Conservation (phyloP, 306 rosid genomes). For the Sesbania bispinosa region DNA sequence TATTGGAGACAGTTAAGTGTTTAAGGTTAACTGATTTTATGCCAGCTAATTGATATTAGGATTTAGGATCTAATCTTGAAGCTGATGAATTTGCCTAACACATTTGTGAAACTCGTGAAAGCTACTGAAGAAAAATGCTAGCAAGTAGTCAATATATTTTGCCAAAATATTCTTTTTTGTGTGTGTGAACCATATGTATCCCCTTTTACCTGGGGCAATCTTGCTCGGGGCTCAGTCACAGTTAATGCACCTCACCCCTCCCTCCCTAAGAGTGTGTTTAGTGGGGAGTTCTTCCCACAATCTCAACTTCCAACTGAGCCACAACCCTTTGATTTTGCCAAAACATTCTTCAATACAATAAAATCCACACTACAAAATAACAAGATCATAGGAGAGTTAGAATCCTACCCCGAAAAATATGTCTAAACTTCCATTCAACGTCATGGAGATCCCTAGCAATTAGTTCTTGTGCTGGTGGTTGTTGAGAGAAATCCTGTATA, state of each 20-base stretch:
- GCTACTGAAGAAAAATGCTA: not conserved
- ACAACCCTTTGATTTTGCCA: no score
- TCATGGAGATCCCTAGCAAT: constrained; percentile 95
- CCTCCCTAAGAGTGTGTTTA: no score
- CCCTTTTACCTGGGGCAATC: no score
- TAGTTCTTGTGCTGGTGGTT: constrained; percentile 91
- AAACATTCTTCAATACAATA: not conserved
- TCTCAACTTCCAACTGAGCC: no score
- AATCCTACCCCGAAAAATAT: constrained; percentile 74
- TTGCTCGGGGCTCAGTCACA: no score
- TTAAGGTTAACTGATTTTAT: not conserved
- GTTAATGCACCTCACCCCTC: no score
- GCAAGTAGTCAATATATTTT: constrained; percentile 1
- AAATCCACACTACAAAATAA: not conserved
- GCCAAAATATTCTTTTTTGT: no score
- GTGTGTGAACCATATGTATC: no score
- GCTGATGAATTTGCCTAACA: constrained; percentile 5
- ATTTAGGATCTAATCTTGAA: not conserved
- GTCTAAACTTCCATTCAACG: constrained; percentile 90
- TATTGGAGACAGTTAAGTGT: not conserved
- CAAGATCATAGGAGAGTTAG: not conserved
- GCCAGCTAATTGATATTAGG: not conserved
- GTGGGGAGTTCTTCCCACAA: no score
- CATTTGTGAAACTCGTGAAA: not conserved
- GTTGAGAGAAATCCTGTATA: constrained; percentile 75